Base-by-base conservation (phyloP, 306 rosid genomes). In the Glycine latifolia region DNA sequence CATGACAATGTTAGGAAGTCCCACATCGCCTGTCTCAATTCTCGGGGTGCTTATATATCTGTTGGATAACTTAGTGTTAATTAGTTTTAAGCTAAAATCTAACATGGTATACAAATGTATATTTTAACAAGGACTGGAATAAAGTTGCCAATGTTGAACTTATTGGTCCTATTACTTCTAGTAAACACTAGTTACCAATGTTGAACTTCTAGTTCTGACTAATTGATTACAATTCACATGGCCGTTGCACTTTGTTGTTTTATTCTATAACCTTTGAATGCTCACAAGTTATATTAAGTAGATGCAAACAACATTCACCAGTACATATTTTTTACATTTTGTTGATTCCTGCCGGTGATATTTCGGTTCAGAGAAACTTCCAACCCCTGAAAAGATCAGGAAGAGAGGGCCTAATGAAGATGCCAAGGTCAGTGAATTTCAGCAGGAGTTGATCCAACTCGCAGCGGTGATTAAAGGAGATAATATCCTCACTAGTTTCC, bases 381-480 rank as follows among this genome's bases (percentile, higher is more conserved):
- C 97, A 44, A 71, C 77, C 0, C 97, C 97, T 0, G 79, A 62
- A 54, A 81, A 71, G 84, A 85, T 90, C 33, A 85, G 97, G 75
- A 41, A 86, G 12, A 54, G 84, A 2, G 91, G 61, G 76, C 84
- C 97, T 1, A 90, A 90, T 0, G 97, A 95, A 81, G 62, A 87
- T 13, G 91, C 87, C 0, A 76, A 85, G 67, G 81, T 95, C 2
- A 88, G 84, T 58, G 97, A 95, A 77, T 95, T 95, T 79, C 98
- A 95, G 87, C 88, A 90, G 78, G 97, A 95, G 81, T 13, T 95
- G 67, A 68, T 91, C 71, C 97, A 92, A 78, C 88, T 95, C 11
- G 97, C 94, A 1, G 92, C 97, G 5, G 97, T 91, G 4, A 78
- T 92, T 46, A 93, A 89, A 75, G 98, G 98, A 82, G 92, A 92